Base-by-base conservation (phyloP, 2,329 filamentous ascomycete species). In the Tolypocladium amazonense region DNA sequence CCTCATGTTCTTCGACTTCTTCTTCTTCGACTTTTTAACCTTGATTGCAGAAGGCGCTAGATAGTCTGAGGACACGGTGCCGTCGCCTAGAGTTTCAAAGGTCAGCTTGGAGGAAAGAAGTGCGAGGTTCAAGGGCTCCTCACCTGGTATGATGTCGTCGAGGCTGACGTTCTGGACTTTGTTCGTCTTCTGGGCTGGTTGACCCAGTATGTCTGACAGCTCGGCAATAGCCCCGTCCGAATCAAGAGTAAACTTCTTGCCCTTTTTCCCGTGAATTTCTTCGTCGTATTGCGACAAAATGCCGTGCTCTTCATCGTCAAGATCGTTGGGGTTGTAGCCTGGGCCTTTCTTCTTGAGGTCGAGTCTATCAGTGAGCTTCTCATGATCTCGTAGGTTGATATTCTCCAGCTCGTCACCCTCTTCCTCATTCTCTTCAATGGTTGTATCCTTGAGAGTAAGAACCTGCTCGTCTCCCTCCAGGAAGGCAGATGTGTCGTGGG, bases 221-320 rank as follows among this genome's bases (percentile, higher is more conserved):
- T 89, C 87, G 18, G 83, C 81, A 30, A 78, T 87, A 39, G 84
- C 87, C 3, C 92, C 92, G 62, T 86, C 82, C 2, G 86, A 87
- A 71, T 96, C 90, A 20, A 99, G 78, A 0, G 90, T 96, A 67
- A 99, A 99, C 30, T 83, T 83, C 71, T 95, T 96, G 59, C 82
- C 79, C 76, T 95, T 94, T 75, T 96, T 96, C 59, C 92, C 92
- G 41, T 88, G 84, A 58, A 97, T 95, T 69, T 96, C 93, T 64
- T 97, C 94, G 67, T 97, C 94, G 69, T 99, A 99, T 66, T 99
- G 93, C 18, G 89, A 85, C 50, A 99, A 76, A 30, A 99, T 86
- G 7, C 82, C 82, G 23, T 81, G 81, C 60, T 87, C 79, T 15
- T 83, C 87, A 30, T 82, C 82, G 35, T 86, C 81, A 53, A 88